phyloP scores from a whole-genome alignment of 768 basidiomycete species.

The Jaapia argillacea region DNA sequence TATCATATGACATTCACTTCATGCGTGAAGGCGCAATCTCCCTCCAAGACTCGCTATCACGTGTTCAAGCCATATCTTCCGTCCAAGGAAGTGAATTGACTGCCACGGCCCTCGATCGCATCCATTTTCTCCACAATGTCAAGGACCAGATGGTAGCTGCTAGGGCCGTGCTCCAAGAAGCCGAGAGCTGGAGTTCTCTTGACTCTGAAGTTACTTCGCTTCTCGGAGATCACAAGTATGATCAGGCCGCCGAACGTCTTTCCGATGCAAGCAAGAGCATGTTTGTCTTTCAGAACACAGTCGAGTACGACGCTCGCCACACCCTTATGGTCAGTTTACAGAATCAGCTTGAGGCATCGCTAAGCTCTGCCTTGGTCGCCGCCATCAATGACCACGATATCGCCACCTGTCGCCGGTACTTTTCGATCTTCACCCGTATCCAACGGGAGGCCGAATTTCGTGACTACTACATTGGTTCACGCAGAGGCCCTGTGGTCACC shows the following conservation, averaged over 20 bases:
- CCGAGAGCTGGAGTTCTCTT: slow-evolving; percentile 93
- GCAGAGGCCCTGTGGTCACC: slow-evolving; percentile 47
- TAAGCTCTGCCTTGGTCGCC: slow-evolving; percentile 83
- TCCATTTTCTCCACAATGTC: slow-evolving; percentile 76
- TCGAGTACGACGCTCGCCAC: slow-evolving; percentile 82
- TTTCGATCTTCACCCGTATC: slow-evolving; percentile 82
- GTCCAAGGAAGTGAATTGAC: slow-evolving; percentile 48
- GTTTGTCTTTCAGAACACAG: slow-evolving; percentile 87
- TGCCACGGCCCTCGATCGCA: slow-evolving; percentile 54
- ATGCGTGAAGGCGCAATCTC: slow-evolving; percentile 87
- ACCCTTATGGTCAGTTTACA: slow-evolving; percentile 85
- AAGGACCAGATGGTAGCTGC: slow-evolving; percentile 84
- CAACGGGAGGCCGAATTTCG: slow-evolving; percentile 89
- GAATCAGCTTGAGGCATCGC: slow-evolving; percentile 89
- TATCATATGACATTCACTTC: slow-evolving; percentile 94
- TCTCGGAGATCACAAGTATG: slow-evolving; percentile 69
- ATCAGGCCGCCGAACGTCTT: slow-evolving; percentile 86
- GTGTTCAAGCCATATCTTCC: slow-evolving; percentile 46
- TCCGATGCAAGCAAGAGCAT: slow-evolving; percentile 85
- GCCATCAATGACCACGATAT: slow-evolving; percentile 78
- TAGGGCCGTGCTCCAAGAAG: slow-evolving; percentile 84
- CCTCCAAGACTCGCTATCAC: slow-evolving; percentile 55
- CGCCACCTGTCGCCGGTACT: slow-evolving; percentile 65
- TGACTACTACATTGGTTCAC: slow-evolving; percentile 87
- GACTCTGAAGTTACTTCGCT: slow-evolving; percentile 87